Percentiles rank a stretch among this genome's conserved stretches.
These are phyloP conservation scores for Ustilago xerochloae DNA, from an alignment of 1,284 basidiomycete genomes.

Conservation along the genomic window DNA sequence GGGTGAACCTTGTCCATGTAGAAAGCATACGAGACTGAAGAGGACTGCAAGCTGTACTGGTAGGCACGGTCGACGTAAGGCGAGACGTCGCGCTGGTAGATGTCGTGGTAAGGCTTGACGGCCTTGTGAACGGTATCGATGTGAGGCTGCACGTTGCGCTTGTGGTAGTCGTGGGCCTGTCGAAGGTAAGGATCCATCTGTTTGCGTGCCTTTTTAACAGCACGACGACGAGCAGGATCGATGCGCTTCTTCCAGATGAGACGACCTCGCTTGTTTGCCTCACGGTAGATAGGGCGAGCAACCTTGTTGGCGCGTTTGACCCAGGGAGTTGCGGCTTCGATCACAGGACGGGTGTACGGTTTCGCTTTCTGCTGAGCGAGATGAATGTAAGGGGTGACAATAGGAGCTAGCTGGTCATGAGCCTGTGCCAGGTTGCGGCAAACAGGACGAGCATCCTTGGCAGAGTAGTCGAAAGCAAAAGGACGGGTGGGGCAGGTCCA, in stretches of 20 bases:
- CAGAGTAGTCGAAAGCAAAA: slow-evolving; percentile 59
- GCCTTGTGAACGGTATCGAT: slow-evolving; percentile 51
- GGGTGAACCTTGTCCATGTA: slow-evolving; percentile 64
- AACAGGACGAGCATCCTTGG: slow-evolving; percentile 53
- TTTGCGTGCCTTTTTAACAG: slow-evolving; percentile 50
- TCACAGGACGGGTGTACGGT: slow-evolving; percentile 60
- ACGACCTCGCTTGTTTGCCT: slow-evolving; percentile 46
- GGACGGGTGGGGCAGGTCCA: slow-evolving; percentile 62
- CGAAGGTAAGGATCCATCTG: slow-evolving; percentile 58
- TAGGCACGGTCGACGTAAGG: slow-evolving; percentile 59
- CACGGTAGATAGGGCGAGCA: slow-evolving; percentile 45
- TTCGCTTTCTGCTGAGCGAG: slow-evolving; percentile 43
- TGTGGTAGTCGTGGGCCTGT: slow-evolving; percentile 54
- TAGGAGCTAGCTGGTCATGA: slow-evolving; percentile 54
- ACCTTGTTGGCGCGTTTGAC: slow-evolving; percentile 43
- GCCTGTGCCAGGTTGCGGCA: slow-evolving; percentile 60
- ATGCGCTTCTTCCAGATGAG: slow-evolving; percentile 58
- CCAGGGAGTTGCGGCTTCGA: slow-evolving; percentile 46
- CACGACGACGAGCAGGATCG: slow-evolving; percentile 52
- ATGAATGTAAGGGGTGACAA: slow-evolving; percentile 48
- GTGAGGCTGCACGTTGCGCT: slow-evolving; percentile 59
- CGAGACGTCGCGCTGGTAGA: slow-evolving; percentile 64
- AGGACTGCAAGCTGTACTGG: slow-evolving; percentile 43
- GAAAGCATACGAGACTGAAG: slow-evolving; percentile 44
- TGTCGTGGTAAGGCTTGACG: slow-evolving; percentile 61